Evolutionary conservation across 2,329 filamentous ascomycete species (phyloP).

Genomic region (Incumbomyces lentus): DNA sequence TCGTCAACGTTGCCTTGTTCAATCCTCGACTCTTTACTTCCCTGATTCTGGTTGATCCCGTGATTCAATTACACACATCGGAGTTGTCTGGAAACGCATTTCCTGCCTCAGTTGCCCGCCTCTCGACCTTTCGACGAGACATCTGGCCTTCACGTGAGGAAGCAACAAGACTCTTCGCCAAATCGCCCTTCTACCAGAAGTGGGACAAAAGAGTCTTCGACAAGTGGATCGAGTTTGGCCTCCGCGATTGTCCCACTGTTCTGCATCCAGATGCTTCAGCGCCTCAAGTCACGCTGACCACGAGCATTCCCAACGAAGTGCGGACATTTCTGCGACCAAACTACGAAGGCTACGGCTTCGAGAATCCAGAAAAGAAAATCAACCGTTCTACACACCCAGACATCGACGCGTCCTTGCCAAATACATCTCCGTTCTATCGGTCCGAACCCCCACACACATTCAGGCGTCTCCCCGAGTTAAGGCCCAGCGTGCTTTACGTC

Average conservation of each 20-base stretch:
- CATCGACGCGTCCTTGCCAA: conserved; percentile 25
- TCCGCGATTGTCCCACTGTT: conserved; percentile 60
- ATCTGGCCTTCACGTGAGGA: conserved; percentile 66
- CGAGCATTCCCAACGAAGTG: conserved; percentile 80
- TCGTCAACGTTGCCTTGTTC: conserved; percentile 46
- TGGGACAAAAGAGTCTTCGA: conserved; percentile 79
- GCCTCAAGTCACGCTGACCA: conserved; percentile 58
- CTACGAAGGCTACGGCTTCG: conserved; percentile 49
- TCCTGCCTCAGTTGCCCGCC: conserved; percentile 44
- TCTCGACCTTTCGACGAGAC: conserved; percentile 66
- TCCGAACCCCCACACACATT: conserved; percentile 32
- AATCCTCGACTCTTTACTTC: conserved; percentile 66
- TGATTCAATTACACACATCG: conserved; percentile 14
- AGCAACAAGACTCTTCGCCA: conserved; percentile 56
- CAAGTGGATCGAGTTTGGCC: conserved; percentile 59
- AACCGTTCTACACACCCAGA: conserved; percentile 38
- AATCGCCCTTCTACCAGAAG: conserved; percentile 63
- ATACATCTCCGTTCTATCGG: conserved; percentile 34
- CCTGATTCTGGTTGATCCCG: conserved; percentile 61
- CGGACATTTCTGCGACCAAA: conserved; percentile 40
- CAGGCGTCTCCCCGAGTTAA: conserved; percentile 31
- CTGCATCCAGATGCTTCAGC: conserved; percentile 41
- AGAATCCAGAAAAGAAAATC: conserved; percentile 24
- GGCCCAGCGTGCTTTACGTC: conserved; percentile 37
- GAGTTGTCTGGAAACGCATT: conserved; percentile 10